A percentile compares a stretch with the other conserved stretches of the same genome.
Conservation (phyloP, 805 yeast species). For the Hanseniaspora lindneri region DNA sequence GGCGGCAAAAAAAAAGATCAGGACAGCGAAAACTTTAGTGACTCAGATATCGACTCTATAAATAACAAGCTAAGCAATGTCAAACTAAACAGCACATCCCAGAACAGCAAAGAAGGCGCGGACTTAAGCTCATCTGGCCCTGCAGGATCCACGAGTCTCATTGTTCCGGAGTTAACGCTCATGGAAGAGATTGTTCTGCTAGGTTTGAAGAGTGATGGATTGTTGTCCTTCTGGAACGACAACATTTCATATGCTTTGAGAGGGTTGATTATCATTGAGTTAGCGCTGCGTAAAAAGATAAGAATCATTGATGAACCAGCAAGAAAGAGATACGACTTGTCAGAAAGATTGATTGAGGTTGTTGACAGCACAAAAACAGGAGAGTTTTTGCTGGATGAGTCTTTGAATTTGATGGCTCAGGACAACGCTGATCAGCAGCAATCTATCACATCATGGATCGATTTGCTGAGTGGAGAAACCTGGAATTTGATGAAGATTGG, state of each 20-base stretch:
- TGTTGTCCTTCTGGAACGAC: constrained; percentile 95
- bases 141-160: constrained; percentile 18
- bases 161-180: constrained; percentile 61
- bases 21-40: constrained; percentile 15
- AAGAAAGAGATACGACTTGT: constrained; percentile 72
- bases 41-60: constrained; percentile 3
- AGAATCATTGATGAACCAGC: constrained; percentile 85
- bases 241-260: constrained; percentile 91
- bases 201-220: constrained; percentile 95
- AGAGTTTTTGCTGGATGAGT: constrained; percentile 87
- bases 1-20: constrained; percentile 20
- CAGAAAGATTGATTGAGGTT: constrained; percentile 81
- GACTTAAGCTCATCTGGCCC: constrained; percentile 33
- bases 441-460: constrained; percentile 84
- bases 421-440: constrained; percentile 48
- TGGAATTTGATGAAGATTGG: constrained; percentile 93
- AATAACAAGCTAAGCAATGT: constrained; percentile 1
- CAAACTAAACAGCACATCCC: constrained; percentile 34
- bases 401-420: constrained; percentile 75
- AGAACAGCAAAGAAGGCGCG: constrained; percentile 71
- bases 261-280: constrained; percentile 83
- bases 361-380: constrained; percentile 81
- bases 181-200: constrained; percentile 93
- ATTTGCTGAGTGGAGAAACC: constrained; percentile 85
- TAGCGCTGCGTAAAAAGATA: constrained; percentile 83